phyloP scores from a whole-genome alignment of 768 basidiomycete genomes.

The Calocera cornea region DNA sequence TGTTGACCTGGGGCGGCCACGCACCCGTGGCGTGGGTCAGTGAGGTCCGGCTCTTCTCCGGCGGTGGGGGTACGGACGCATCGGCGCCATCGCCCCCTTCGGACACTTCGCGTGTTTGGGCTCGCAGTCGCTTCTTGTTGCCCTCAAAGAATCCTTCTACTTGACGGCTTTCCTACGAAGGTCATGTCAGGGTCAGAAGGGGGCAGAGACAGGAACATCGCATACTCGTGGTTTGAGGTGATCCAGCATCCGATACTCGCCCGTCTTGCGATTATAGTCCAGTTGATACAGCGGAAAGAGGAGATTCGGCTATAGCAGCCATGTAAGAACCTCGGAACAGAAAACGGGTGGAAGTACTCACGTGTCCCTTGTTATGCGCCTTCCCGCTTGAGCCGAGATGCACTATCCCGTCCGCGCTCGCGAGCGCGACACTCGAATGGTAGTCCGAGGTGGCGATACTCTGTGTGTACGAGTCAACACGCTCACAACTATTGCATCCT shows the following conservation, averaged over 20 bases:
- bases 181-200: neutral
- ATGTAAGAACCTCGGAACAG: neutral
- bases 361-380: slow-evolving; percentile 14
- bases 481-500: neutral
- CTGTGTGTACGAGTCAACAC: slow-evolving; percentile 29
- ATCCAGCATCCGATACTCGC: slow-evolving; percentile 80
- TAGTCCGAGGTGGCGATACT: slow-evolving; percentile 62
- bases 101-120: slow-evolving; percentile 29
- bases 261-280: slow-evolving; percentile 65
- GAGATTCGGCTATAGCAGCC: slow-evolving; percentile 47
- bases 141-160: neutral
- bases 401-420: slow-evolving; percentile 64
- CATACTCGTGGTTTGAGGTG: slow-evolving; percentile 57
- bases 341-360: no score
- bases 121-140: neutral
- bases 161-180: neutral
- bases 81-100: neutral
- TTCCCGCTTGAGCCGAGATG: slow-evolving; percentile 12
- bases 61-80: slow-evolving; percentile 1
- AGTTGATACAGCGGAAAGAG: slow-evolving; percentile 71
- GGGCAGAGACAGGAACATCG: neutral
- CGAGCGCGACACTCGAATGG: slow-evolving; percentile 74
- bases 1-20: slow-evolving; percentile 66
- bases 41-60: slow-evolving; percentile 19
- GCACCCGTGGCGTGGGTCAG: slow-evolving; percentile 41